phyloP scores from a whole-genome alignment of 768 basidiomycete genomes.

The Russula emetica region DNA sequence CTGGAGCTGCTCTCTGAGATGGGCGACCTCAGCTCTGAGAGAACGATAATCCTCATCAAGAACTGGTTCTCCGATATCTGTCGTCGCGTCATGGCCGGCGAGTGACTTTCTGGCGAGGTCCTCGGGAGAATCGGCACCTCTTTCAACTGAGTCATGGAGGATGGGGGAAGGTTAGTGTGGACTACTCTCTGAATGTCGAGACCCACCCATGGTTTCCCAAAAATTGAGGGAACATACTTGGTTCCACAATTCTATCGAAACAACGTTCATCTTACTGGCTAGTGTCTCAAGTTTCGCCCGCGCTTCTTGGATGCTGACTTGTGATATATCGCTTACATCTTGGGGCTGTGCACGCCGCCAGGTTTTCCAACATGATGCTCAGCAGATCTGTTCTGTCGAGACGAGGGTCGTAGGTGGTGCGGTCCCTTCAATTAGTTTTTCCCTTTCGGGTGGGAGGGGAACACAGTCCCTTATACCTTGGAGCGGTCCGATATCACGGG shows the following conservation, averaged over 20 bases:
- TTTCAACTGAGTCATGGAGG: slow-evolving; percentile 55
- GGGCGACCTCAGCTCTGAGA: slow-evolving; percentile 53
- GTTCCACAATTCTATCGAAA: slow-evolving; percentile 82
- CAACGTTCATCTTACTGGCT: slow-evolving; percentile 70
- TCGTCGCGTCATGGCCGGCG: slow-evolving; percentile 47
- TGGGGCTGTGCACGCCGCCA: slow-evolving; percentile 50
- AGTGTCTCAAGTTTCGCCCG: slow-evolving; percentile 61
- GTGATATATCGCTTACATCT: slow-evolving; percentile 40
- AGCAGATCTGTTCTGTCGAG: slow-evolving; percentile 47
- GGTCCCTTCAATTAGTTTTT: slow-evolving; percentile 71
- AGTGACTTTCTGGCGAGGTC: slow-evolving; percentile 42
- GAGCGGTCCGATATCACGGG: slow-evolving; percentile 68
- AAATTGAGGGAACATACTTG: slow-evolving; percentile 45
- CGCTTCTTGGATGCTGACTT: slow-evolving; percentile 56
- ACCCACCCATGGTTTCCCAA: slow-evolving; percentile 44
- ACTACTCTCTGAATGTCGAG: neutral
- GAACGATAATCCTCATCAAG: slow-evolving; percentile 55
- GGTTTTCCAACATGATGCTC: slow-evolving; percentile 51
- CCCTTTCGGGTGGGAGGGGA: slow-evolving; percentile 59
- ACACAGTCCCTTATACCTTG: slow-evolving; percentile 51
- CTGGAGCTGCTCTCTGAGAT: slow-evolving; percentile 44
- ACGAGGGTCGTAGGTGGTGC: slow-evolving; percentile 41
- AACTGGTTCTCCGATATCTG: slow-evolving; percentile 48
- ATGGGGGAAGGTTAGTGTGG: neutral
- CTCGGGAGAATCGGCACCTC: slow-evolving; percentile 33